Evolutionary conservation across 495 filamentous ascomycete species (phyloP), one percentile per base, ranked within the genome.

Genomic region (Pyrenula aspistea): DNA sequence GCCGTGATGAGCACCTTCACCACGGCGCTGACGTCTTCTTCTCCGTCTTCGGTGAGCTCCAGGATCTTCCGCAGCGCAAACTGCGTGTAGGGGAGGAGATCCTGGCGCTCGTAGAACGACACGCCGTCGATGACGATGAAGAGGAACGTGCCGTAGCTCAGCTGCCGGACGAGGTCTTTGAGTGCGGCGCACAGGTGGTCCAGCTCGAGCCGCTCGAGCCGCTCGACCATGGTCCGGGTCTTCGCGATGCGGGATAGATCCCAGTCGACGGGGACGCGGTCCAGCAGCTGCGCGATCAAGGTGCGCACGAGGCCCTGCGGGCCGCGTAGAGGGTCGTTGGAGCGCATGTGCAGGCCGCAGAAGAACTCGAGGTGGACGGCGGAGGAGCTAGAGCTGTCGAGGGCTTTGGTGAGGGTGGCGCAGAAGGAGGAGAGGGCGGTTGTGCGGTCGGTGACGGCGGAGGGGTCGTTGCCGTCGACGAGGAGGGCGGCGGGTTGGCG

Each of bases 361-460:
- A 57, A 50, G n/a, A 24, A 24, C 10, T 51, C 31, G n/a, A 60
- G 36, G 15, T 42, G 31, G 20, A 60, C 59, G 21, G 57, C 53
- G 19, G 54, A 21, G 19, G 54, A 21, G 20, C 31, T 51, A 49
- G 49, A 54, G 20, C 48, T 61, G n/a, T 19, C 42, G 1, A 63
- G 56, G 24, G 60, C 50, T 10, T 58, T 53, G 10, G 56, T 51
- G 11, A 63, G 49, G 19, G 42, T 61, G 8, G 60, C 56, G 42
- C 53, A 61, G 23, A 57, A 15, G n/a, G 55, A 55, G 25, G 62
- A 62, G 3, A 61, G 56, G 20, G 54, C 22, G n/a, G 4, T 42
- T 15, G 31, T 42, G 31, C 31, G 31, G 15, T 4, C 4, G 31
- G 31, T 42, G 31, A 42, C 31, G 4, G 31, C 4, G 31, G 31